Base-by-base conservation (phyloP, 805 yeast species). In the Cyberlindnera lachancei region DNA sequence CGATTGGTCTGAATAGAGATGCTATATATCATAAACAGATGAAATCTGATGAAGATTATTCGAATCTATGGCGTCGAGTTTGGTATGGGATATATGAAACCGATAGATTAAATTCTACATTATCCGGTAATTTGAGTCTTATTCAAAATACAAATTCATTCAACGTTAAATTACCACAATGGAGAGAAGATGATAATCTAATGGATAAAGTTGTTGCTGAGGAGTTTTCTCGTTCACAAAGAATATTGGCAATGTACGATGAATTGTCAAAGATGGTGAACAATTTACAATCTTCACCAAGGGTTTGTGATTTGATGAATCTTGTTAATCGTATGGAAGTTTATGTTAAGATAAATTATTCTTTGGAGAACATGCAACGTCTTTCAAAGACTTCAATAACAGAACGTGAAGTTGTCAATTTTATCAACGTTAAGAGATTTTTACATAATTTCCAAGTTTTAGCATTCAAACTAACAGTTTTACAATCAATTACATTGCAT, bases 1-100 rank as follows among this genome's bases (percentile, higher is more conserved):
- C 63, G 4, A 44, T 70, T 19, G 77, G 76, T 0, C 48, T 73
- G 25, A 61, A 71, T 40, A 50, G 72, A 30, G 79, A 71, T 31
- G 70, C 75, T 0, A 55, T 55, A 6, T 36, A 41, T 6, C 56
- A 46, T 25, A 17, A 24, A 23, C 52, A 36, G 45, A 33, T 42
- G 20, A 15, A 15, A 3, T 39, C 31, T 16, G 47, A 45, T 22
- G 24, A 19, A 6, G 40, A 38, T 7, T 34, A 38, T 19, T 38
- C 41, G 4, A 46, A 50, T 20, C 25, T 45, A 3, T 49, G 52
- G 52, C 41, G 52, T 24, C 36, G 46, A 13, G 17, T 46, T 2
- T 50, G 55, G 55, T 29, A 36, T 4, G 50, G 48, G 3, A 43
- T 50, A 11, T 18, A 47, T 14, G 55, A 50, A 16, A 29, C 39